Evolutionary conservation across 306 rosid genomes (phyloP).

Genomic region (Glycine tomentella): DNA sequence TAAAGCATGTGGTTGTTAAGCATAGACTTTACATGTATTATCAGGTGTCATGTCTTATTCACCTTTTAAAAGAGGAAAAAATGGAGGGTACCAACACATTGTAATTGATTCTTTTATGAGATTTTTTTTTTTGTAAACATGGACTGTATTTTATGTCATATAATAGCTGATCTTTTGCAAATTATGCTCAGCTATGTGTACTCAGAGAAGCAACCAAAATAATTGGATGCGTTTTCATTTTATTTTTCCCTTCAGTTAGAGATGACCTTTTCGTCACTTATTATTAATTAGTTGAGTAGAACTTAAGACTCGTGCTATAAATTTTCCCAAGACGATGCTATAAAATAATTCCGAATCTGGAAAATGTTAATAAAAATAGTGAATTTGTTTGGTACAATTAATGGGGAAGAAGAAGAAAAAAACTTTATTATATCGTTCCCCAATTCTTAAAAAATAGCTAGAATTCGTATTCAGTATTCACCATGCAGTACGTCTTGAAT

Average conservation of each 20-base stretch:
- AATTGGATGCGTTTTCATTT: conserved; percentile 46
- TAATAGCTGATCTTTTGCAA: conserved; percentile 50
- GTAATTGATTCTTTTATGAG: conserved; percentile 52
- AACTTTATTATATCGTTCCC: background rate
- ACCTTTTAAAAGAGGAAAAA: conserved; percentile 47
- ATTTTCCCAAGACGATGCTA: background rate
- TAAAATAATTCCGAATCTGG: background rate
- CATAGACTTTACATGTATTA: conserved; percentile 60
- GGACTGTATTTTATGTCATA: conserved; percentile 49
- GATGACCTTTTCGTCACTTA: background rate
- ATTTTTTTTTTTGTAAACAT: conserved; percentile 50
- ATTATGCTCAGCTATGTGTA: conserved; percentile 51
- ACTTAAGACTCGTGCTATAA: conserved; percentile 37
- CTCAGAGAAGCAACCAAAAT: conserved; percentile 47
- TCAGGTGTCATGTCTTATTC: conserved; percentile 61
- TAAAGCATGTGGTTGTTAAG: conserved; percentile 64
- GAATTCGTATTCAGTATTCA: background rate
- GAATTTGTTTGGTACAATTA: background rate
- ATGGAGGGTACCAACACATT: conserved; percentile 37
- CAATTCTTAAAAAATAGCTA: background rate
- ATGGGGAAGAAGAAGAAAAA: background rate
- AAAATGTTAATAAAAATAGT: background rate
- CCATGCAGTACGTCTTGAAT: too few relatives aligned
- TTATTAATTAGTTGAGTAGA: conserved; percentile 51
- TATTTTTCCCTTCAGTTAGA: conserved; percentile 35